Evolutionary conservation across 2,329 filamentous ascomycete species (phyloP).

Genomic region (Fonsecaea pedrosoi): DNA sequence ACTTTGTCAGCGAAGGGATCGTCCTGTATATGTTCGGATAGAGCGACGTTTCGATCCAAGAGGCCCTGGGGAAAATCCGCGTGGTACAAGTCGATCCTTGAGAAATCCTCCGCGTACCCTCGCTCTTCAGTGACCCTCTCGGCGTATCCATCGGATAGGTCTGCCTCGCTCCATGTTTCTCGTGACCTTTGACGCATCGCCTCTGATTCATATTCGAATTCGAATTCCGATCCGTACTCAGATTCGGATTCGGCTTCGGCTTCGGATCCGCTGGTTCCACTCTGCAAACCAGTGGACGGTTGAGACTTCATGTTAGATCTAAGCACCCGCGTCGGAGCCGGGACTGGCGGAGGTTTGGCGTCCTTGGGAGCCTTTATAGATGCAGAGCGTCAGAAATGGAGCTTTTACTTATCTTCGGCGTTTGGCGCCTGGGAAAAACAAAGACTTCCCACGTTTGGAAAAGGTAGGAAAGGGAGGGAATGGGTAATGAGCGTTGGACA

Average conservation of each 20-base stretch:
- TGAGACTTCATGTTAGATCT: slow-evolving; percentile 1
- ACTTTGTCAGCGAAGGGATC: background rate
- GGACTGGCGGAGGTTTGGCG: background rate
- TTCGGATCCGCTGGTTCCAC: background rate
- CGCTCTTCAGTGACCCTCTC: slow-evolving; percentile 5
- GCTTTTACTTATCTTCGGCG: background rate
- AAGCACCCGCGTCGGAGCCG: background rate
- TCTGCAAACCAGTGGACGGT: background rate
- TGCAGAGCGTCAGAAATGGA: background rate
- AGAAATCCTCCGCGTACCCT: background rate
- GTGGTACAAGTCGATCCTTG: background rate
- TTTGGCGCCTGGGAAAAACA: background rate
- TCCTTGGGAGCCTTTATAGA: slow-evolving; percentile 2
- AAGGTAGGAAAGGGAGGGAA: background rate
- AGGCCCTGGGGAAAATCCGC: background rate
- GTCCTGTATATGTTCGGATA: background rate
- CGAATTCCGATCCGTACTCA: no score
- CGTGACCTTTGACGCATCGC: background rate
- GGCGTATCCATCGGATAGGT: background rate
- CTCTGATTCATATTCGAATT: background rate
- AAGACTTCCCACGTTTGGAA: background rate
- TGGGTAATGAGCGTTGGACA: background rate
- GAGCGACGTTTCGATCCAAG: background rate
- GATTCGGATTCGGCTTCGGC: no score
- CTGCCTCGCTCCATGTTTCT: background rate